phyloP scores from a whole-genome alignment of 2,329 filamentous ascomycete genomes.

The Ceratocystis eucalypticola region DNA sequence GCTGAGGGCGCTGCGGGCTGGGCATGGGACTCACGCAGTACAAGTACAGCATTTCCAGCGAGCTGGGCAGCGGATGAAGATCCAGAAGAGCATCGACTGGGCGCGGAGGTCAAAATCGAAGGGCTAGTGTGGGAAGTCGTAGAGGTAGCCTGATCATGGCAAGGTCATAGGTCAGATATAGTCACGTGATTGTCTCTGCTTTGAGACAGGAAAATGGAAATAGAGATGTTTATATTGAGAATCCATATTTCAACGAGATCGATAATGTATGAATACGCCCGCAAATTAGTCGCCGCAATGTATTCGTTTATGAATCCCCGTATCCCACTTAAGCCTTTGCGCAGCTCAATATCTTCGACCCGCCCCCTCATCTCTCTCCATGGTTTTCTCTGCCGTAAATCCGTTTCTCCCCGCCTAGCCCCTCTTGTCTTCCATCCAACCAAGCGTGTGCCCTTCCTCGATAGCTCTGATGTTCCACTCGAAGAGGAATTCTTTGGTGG shows the following conservation, averaged over 20 bases:
- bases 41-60: background rate
- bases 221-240: too few species aligned
- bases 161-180: background rate
- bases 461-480: background rate
- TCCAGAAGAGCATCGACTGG: background rate
- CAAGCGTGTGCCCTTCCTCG: background rate
- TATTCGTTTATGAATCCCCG: too few species aligned
- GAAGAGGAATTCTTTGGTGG: constrained; percentile 5
- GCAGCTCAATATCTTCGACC: too few species aligned
- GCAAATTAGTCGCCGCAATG: too few species aligned
- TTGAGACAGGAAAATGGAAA: too few species aligned
- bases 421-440: constrained; percentile 5
- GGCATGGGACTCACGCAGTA: constrained; percentile 11
- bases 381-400: too few species aligned
- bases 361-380: too few species aligned
- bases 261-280: too few species aligned
- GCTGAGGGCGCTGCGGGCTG: background rate
- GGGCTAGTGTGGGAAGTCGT: constrained; percentile 12
- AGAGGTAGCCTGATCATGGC: constrained; percentile 1
- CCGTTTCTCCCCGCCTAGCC: too few species aligned
- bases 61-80: constrained; percentile 7
- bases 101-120: background rate
- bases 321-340: too few species aligned
- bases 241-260: too few species aligned
- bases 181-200: background rate